Evolutionary conservation across 192 early-diverging fungal genomes (phyloP), one percentile per base, ranked within the genome.

Genomic region (Dissophora ornata): DNA sequence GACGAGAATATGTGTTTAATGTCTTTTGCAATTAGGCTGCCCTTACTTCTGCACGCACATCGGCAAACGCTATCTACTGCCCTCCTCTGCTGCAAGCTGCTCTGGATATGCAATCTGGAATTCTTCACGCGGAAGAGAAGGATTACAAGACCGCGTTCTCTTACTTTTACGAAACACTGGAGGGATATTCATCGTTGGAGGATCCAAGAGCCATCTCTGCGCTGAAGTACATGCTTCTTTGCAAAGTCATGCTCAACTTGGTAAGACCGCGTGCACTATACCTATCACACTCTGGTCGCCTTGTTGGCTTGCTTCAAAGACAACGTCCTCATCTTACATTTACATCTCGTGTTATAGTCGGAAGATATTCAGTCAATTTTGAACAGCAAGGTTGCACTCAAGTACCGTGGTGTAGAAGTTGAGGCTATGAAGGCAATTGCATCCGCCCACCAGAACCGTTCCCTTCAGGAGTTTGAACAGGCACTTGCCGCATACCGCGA

Each of bases 101-200:
- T 30, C 85, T 99, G 48, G 98, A 99, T 82, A 89, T 98, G 90
- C 97, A 98, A 83, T 96, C 94, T 13, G 98, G 98, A 62, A 95
- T 96, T 50, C 84, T 98, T 62, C 97, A 99, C 69, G 91, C 96
- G 30, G 97, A 99, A 69, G 97, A 98, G 71, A 97, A 98, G 81
- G 98, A 99, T 73, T 99, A 96, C 80, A 98, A 98, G 83, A 99
- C 97, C 12, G 97, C 65, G 77, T 82, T 79, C 61, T 98, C 97
- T 48, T 99, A 98, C 87, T 99, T 99, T 83, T 98, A 96, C 67
- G 98, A 99, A 81, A 96, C 96, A 4, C 86, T 98, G 69, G 98
- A 99, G 71, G 95, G 94, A 5, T 95, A 91, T 67, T 89, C 95
- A 9, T 87, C 88, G n/a, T 88, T 95, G 66, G 96, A 96, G 28